Percentiles rank a stretch among this genome's conserved stretches.
Conservation (phyloP, 768 basidiomycete genomes). For the Suillus subalutaceus region DNA sequence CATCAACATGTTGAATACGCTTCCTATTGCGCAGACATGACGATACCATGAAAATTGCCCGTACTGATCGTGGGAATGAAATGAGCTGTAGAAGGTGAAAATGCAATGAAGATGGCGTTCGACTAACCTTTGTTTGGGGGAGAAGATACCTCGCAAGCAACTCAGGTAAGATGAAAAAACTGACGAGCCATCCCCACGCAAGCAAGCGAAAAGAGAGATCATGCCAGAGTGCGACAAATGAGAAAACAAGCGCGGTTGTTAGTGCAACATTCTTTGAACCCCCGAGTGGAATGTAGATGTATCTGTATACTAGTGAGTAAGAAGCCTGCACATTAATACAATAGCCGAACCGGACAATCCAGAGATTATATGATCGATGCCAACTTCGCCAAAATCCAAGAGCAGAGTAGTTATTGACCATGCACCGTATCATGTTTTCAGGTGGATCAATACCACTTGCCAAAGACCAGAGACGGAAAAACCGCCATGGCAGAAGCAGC, state of each 20-base stretch:
- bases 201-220: slow-evolving; percentile 86
- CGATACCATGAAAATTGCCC: slow-evolving; percentile 77
- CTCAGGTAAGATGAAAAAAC: slow-evolving; percentile 89
- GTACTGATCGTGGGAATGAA: slow-evolving; percentile 50
- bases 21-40: slow-evolving; percentile 82
- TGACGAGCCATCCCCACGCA: slow-evolving; percentile 97
- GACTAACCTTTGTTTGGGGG: slow-evolving; percentile 61
- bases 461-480: slow-evolving; percentile 94
- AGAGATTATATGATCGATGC: slow-evolving; percentile 96
- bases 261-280: slow-evolving; percentile 59
- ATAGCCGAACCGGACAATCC: slow-evolving; percentile 76
- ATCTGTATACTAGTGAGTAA: slow-evolving; percentile 49
- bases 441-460: slow-evolving; percentile 89
- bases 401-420: slow-evolving; percentile 95
- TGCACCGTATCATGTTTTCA: slow-evolving; percentile 99
- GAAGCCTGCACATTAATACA: background rate
- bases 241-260: slow-evolving; percentile 82
- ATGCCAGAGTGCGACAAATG: slow-evolving; percentile 98
- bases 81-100: slow-evolving; percentile 4
- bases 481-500: slow-evolving; percentile 94
- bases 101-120: background rate
- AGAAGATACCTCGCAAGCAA: slow-evolving; percentile 62
- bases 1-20: slow-evolving; percentile 79
- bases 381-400: slow-evolving; percentile 95
- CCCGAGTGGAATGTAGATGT: slow-evolving; percentile 93